Evolutionary conservation across 176 grass and related monocot genomes (phyloP).

Genomic region (Hyparrhenia diplandra): DNA sequence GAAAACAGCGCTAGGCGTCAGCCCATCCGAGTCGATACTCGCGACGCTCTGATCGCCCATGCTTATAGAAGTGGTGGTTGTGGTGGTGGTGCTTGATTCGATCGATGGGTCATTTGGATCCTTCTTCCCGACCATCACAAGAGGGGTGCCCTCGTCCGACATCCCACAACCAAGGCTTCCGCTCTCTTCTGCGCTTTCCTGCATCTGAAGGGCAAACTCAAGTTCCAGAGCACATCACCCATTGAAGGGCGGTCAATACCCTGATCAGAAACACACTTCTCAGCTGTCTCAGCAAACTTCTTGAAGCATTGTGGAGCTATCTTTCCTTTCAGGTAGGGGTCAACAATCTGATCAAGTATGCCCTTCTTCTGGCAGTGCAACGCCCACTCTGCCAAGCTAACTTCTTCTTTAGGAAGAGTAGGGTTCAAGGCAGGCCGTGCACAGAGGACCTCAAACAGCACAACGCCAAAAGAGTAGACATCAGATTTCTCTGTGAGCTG

Average conservation of each 20-base stretch:
- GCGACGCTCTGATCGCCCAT: constrained; percentile 71
- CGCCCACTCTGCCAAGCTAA: constrained; percentile 96
- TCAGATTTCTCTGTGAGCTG: constrained; percentile 96
- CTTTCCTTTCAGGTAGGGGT: constrained; percentile 78
- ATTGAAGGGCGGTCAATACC: constrained; percentile 79
- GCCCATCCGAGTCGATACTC: constrained; percentile 66
- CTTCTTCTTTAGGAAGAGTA: constrained; percentile 82
- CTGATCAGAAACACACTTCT: constrained; percentile 87
- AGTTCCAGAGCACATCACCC: constrained; percentile 97
- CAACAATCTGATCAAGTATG: constrained; percentile 81
- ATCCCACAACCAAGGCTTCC: constrained; percentile 65
- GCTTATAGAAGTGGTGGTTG: constrained; percentile 70
- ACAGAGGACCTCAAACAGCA: constrained; percentile 90
- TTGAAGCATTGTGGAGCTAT: constrained; percentile 85
- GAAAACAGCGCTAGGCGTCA: constrained; percentile 88
- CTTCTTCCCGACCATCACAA: constrained; percentile 71
- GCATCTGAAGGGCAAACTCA: constrained; percentile 90
- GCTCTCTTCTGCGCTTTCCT: constrained; percentile 70
- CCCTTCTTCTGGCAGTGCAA: constrained; percentile 93
- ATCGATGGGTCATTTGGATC: constrained; percentile 56
- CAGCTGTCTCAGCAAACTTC: constrained; percentile 92
- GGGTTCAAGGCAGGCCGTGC: constrained; percentile 84
- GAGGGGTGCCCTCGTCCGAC: constrained; percentile 53
- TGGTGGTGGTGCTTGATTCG: constrained; percentile 61
- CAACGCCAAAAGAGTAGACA: constrained; percentile 93